These are phyloP conservation scores for Dictyostelium firmibasis DNA, from an alignment of 78 protist species.

Conservation along the genomic window DNA sequence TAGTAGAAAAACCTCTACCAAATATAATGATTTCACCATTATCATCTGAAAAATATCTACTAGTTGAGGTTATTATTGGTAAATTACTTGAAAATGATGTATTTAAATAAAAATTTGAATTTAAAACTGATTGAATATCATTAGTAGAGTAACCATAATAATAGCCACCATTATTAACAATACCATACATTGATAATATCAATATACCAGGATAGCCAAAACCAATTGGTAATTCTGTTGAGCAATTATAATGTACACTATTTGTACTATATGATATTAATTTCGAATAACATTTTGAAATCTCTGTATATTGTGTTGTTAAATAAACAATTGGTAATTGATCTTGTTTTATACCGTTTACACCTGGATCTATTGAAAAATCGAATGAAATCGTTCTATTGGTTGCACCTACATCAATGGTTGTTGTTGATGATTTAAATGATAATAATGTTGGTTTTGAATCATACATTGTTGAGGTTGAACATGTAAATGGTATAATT, in stretches of 20 bases:
- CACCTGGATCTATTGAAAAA: not conserved
- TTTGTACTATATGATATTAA: not conserved
- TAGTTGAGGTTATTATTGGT: not conserved
- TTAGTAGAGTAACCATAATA: not conserved
- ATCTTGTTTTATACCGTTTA: not conserved
- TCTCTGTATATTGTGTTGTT: not conserved
- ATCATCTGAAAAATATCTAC: not conserved
- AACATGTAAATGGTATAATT: not conserved
- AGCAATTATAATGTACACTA: not conserved
- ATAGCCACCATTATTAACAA: not conserved
- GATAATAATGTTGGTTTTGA: not conserved
- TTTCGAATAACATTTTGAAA: not conserved
- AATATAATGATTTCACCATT: not conserved
- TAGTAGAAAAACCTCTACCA: not conserved
- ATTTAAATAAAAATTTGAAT: not conserved
- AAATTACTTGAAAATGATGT: not conserved
- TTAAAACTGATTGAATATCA: not conserved
- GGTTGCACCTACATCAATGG: not conserved
- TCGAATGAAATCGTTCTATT: not conserved
- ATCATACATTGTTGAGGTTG: not conserved
- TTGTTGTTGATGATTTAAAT: not conserved
- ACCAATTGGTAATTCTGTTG: not conserved
- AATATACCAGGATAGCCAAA: not conserved
- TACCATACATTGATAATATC: not conserved
- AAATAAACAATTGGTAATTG: not conserved